phyloP scores from a whole-genome alignment of 169 alveolate genomes.

The Cryptosporidium sp. region DNA sequence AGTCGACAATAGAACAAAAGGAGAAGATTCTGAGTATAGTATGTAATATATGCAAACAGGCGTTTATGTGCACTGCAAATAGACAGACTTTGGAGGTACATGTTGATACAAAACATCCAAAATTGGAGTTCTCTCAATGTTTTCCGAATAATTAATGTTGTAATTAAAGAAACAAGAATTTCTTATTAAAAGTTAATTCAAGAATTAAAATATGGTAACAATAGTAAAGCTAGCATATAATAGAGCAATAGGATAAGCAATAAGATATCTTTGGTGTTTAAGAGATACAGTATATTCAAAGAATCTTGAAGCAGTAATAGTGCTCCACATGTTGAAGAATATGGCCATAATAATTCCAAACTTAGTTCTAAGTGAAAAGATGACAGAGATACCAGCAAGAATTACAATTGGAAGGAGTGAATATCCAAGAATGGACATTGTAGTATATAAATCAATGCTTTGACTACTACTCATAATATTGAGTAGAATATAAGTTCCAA shows the following conservation, averaged over 20 bases:
- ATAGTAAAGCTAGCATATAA: conserved; percentile 81
- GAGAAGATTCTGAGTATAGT: conserved; percentile 82
- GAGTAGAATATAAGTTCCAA: conserved; percentile 80
- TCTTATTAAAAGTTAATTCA: neutral
- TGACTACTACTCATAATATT: conserved; percentile 83
- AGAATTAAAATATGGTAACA: conserved; percentile 56
- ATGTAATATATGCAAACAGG: conserved; percentile 83
- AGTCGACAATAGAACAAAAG: conserved; percentile 81
- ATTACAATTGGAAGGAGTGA: conserved; percentile 83
- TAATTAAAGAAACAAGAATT: neutral
- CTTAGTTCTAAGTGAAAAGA: conserved; percentile 76
- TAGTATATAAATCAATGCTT: conserved; percentile 83
- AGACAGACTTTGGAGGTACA: conserved; percentile 84
- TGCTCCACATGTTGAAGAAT: conserved; percentile 80
- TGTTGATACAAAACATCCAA: conserved; percentile 84
- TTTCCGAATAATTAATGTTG: conserved; percentile 68
- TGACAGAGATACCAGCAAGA: conserved; percentile 80
- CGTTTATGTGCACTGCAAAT: conserved; percentile 87
- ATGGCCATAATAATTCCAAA: conserved; percentile 77
- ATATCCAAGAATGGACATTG: conserved; percentile 84
- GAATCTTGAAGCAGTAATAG: conserved; percentile 84
- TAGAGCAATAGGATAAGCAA: conserved; percentile 84
- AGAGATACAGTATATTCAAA: conserved; percentile 83
- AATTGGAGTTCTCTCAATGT: conserved; percentile 82
- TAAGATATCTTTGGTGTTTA: conserved; percentile 82